phyloP scores from a whole-genome alignment of 208 protist genomes.

The Acanthamoeba triangularis region DNA sequence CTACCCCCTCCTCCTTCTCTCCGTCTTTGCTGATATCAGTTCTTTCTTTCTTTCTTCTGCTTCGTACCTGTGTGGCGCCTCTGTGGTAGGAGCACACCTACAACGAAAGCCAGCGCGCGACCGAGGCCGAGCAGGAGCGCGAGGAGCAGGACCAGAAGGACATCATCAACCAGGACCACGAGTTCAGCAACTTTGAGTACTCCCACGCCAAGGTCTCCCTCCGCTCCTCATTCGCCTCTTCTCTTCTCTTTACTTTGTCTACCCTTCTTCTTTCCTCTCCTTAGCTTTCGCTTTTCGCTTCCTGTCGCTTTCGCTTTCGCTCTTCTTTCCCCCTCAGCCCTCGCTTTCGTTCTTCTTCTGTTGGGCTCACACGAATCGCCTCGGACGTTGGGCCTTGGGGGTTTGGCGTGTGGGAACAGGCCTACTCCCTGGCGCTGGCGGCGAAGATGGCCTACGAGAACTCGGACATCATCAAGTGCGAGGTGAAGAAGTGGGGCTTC shows the following conservation, averaged over 20 bases:
- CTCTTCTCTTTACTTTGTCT: background rate
- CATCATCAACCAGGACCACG: constrained; percentile 39
- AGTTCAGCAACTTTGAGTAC: constrained; percentile 31
- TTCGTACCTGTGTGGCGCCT: background rate
- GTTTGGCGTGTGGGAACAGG: background rate
- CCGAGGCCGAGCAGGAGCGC: constrained; percentile 49
- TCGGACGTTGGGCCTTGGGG: background rate
- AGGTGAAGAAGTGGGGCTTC: constrained; percentile 54
- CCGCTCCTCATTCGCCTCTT: background rate
- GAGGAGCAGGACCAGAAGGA: constrained; percentile 57
- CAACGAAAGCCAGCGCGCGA: constrained; percentile 22
- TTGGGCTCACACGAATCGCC: background rate
- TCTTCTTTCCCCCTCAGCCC: background rate
- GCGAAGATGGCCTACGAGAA: constrained; percentile 66
- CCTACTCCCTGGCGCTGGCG: constrained; percentile 55
- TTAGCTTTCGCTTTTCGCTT: background rate
- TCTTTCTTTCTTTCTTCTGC: too few relatives aligned
- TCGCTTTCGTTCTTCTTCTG: background rate
- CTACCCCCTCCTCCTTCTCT: background rate
- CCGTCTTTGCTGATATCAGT: background rate
- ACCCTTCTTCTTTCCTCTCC: background rate
- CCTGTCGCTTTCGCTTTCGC: background rate
- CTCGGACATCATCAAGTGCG: constrained; percentile 63
- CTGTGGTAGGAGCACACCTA: constrained; percentile 16
- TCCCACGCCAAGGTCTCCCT: constrained; percentile 25